A percentile compares a stretch with the other conserved stretches of the same genome.
Evolutionary conservation across 352 stramenopile species (phyloP).

Genomic region (Saprolegnia diclina): DNA sequence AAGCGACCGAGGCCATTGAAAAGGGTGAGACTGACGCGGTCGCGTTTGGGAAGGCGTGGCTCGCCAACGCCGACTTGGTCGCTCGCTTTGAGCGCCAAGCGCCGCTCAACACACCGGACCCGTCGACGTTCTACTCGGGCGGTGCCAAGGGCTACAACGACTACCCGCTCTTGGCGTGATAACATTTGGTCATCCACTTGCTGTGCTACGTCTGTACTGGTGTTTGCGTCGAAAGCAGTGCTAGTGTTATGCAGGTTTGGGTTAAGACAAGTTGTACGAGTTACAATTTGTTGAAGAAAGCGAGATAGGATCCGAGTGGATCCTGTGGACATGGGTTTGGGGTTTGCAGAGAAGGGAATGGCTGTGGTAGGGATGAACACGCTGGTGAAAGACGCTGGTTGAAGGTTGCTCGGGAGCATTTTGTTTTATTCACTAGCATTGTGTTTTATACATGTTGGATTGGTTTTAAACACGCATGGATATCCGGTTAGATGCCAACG

Average conservation of each 20-base stretch:
- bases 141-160: constrained; percentile 24
- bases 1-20: background rate
- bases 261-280: too few relatives aligned
- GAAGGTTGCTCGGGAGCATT: background rate
- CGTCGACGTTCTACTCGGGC: constrained; percentile 8
- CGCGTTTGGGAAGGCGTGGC: constrained; percentile 1
- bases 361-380: too few relatives aligned
- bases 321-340: background rate
- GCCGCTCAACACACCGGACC: background rate
- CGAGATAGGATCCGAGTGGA: too few relatives aligned
- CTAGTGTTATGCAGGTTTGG: too few relatives aligned
- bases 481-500: background rate
- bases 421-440: background rate
- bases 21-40: constrained; percentile 7
- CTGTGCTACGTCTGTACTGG: too few relatives aligned
- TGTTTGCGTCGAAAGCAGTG: too few relatives aligned
- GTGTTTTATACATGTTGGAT: background rate
- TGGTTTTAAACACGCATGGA: background rate
- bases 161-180: constrained; percentile 13
- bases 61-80: constrained; percentile 22
- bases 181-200: too few relatives aligned
- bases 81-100: background rate
- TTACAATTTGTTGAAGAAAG: too few relatives aligned
- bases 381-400: background rate
- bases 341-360: background rate